Conservation (phyloP, 352 stramenopile genomes). For the Globisporangium middletonii region DNA sequence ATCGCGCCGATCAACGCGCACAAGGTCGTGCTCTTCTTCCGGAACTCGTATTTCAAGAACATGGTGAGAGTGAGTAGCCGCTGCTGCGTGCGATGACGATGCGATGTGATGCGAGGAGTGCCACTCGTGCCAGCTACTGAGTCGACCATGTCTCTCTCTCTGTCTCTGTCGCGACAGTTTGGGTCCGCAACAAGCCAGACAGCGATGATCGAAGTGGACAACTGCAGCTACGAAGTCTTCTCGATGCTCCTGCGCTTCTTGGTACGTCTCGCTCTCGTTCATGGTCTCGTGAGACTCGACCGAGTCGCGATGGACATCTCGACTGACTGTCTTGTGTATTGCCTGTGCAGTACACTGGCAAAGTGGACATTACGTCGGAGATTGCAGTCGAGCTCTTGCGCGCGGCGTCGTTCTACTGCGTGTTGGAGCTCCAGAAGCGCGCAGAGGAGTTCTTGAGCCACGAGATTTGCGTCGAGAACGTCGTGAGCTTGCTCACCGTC, state of each 20-base stretch:
- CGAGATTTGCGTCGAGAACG: constrained; percentile 77
- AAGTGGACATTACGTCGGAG: constrained; percentile 76
- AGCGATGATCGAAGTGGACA: constrained; percentile 84
- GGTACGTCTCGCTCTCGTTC: constrained; percentile 25
- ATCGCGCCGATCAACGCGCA: constrained; percentile 85
- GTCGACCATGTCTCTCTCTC: constrained; percentile 4
- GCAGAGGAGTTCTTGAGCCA: constrained; percentile 73
- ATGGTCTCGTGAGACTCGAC: neutral
- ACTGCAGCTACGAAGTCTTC: constrained; percentile 87
- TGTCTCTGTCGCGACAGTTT: constrained; percentile 39
- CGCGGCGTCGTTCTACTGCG: constrained; percentile 76
- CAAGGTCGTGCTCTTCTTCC: constrained; percentile 87
- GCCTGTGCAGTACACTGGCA: constrained; percentile 74
- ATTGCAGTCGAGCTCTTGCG: constrained; percentile 78
- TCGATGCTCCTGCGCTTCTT: constrained; percentile 79
- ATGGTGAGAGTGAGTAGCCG: constrained; percentile 79
- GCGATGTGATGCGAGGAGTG: neutral
- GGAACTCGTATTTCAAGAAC: constrained; percentile 90
- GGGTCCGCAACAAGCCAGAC: constrained; percentile 74
- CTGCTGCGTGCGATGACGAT: neutral
- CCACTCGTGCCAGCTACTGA: neutral
- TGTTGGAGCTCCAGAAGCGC: constrained; percentile 83
- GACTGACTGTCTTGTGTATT: constrained; percentile 3
- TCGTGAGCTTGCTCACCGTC: constrained; percentile 68
- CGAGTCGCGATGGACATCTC: neutral